Evolutionary conservation across 192 early-diverging fungal genomes (phyloP), one percentile per base, ranked within the genome.

Genomic region (Coemansia sp.): DNA sequence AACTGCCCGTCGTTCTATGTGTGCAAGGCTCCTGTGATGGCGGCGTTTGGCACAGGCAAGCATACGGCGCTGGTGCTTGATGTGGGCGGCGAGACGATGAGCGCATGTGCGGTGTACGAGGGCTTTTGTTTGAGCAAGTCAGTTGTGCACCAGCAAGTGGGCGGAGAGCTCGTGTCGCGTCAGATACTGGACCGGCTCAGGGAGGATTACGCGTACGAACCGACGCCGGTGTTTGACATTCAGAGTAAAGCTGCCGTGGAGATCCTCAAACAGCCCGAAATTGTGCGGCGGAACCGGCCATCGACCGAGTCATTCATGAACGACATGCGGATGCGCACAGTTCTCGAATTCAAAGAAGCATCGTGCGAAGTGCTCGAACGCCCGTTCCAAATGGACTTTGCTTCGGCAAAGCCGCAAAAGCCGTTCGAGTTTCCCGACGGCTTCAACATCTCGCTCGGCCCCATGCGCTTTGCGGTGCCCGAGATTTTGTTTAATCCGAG

Each of bases 351-450:
- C 75, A 99, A 99, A 68, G 95, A 99, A 60, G 86, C 90, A 14
- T 86, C 94, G 11, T 93, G 93, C 72, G 91, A 95, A 67, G 87
- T 96, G 11, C 56, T 75, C 38, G 79, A 76, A 60, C 70, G 69
- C 2, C 73, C 73, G 0, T 70, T 69, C 55, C 49, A 47, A 9
- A 74, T 47, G 2, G 54, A 38, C n/a, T 35, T 63, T 35, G 67
- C 87, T 3, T 68, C 76, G 29, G 65, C 76, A 19, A 85, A 90
- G 41, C 92, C 95, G 32, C 84, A 80, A 50, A 94, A 94, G 75
- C 83, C 88, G 23, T 98, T 90, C 66, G 97, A 99, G 81, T 94
- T 99, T 60, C 90, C 97, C 21, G 89, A 94, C 63, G 97, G 97
- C 23, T 98, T 89, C 77, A 98, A 94, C 66, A 75, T 87, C 60